Evolutionary conservation across 768 basidiomycete species (phyloP).

Genomic region (Tulasnella sp.): DNA sequence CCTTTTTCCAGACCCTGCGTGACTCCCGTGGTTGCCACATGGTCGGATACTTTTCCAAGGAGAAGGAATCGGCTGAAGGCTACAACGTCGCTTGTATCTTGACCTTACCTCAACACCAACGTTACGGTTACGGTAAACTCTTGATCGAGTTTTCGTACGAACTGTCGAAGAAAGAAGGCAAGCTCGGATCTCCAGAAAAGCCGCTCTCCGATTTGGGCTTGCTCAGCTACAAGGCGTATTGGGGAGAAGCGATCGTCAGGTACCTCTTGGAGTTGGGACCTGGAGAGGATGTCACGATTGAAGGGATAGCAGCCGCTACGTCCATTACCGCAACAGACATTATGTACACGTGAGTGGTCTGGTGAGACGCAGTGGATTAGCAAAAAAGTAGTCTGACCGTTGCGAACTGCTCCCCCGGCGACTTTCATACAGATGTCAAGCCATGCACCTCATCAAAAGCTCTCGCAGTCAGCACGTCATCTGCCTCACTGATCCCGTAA

Average conservation of each 20-base stretch:
- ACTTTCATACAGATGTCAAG: constrained; percentile 66
- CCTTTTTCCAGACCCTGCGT: constrained; percentile 55
- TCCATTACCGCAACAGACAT: constrained; percentile 92
- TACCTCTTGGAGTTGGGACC: constrained; percentile 61
- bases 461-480: constrained; percentile 93
- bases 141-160: constrained; percentile 99
- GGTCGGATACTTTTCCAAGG: constrained; percentile 98
- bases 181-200: constrained; percentile 95
- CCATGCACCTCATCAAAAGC: constrained; percentile 89
- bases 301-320: constrained; percentile 94
- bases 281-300: constrained; percentile 79
- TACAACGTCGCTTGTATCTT: constrained; percentile 99
- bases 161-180: constrained; percentile 90
- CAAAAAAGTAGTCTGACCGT: neutral
- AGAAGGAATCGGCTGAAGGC: constrained; percentile 95
- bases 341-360: constrained; percentile 84
- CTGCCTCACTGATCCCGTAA: constrained; percentile 78
- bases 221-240: constrained; percentile 88
- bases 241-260: constrained; percentile 95
- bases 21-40: constrained; percentile 89
- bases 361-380: neutral
- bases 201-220: constrained; percentile 91
- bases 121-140: constrained; percentile 89
- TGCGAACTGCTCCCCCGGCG: neutral
- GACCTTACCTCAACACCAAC: constrained; percentile 96